Conservation (phyloP, 192 early-diverging fungal species). For the Umbelopsis sp. region DNA sequence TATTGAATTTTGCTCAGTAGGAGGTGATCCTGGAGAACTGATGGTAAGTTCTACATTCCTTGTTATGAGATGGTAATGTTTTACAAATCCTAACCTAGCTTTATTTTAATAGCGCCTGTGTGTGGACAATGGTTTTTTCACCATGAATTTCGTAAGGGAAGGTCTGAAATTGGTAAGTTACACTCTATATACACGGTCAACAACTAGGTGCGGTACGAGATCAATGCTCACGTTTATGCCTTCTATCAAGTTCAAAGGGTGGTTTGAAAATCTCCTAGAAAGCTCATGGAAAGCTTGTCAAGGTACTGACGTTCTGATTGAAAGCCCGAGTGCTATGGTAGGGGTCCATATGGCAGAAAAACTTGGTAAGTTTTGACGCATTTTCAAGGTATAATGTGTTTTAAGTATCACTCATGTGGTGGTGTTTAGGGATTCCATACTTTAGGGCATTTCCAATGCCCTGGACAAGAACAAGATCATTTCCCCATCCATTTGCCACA, state of each 20-base stretch:
- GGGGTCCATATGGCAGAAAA: constrained; percentile 73
- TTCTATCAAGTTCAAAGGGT: constrained; percentile 54
- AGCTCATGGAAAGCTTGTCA: constrained; percentile 59
- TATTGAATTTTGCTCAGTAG: constrained; percentile 68
- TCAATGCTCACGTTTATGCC: neutral
- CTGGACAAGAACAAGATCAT: constrained; percentile 73
- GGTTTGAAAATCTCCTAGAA: constrained; percentile 63
- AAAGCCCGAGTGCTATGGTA: constrained; percentile 66
- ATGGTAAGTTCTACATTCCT: constrained; percentile 44
- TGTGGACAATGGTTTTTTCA: constrained; percentile 72
- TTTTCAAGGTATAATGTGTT: neutral
- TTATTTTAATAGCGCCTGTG: constrained; percentile 46
- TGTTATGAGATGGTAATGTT: neutral
- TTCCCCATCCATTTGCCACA: constrained; percentile 72
- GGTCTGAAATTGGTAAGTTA: constrained; percentile 45
- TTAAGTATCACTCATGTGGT: neutral
- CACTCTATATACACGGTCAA: neutral
- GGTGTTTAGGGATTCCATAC: constrained; percentile 54
- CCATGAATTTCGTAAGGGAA: constrained; percentile 60
- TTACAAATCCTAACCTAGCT: neutral
- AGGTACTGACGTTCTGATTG: constrained; percentile 69
- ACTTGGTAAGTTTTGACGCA: constrained; percentile 29
- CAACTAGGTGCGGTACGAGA: neutral
- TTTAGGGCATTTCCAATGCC: constrained; percentile 74
- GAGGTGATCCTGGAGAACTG: constrained; percentile 63